Evolutionary conservation across 805 yeast species (phyloP).

Genomic region (Candida chauliodis): DNA sequence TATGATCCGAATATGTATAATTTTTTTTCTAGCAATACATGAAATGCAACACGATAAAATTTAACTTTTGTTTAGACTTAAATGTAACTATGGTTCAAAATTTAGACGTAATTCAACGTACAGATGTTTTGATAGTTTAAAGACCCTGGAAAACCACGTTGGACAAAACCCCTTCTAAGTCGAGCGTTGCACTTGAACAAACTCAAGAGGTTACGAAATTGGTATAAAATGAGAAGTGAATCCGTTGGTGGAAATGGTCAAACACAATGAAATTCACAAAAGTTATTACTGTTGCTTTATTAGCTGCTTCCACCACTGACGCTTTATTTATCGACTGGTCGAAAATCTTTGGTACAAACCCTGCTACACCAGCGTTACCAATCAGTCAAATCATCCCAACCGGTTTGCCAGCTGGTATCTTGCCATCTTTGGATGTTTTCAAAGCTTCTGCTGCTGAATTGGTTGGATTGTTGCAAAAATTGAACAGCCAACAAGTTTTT

Average conservation of each 20-base stretch:
- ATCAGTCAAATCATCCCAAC: neutral
- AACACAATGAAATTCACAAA: conserved; percentile 1
- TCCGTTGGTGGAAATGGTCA: too few species aligned
- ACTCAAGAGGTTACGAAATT: too few species aligned
- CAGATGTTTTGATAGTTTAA: too few species aligned
- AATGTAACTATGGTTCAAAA: too few species aligned
- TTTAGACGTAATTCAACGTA: too few species aligned
- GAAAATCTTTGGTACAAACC: neutral
- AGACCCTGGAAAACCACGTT: too few species aligned
- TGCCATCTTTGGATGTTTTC: neutral
- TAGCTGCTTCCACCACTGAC: neutral
- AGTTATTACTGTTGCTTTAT: neutral
- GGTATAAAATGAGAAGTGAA: too few species aligned
- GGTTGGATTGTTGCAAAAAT: neutral
- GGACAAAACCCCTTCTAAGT: too few species aligned
- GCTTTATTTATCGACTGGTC: conserved; percentile 1
- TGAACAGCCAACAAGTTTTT: neutral
- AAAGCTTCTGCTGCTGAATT: conserved; percentile 1
- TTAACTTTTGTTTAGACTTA: too few species aligned
- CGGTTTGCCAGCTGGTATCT: neutral
- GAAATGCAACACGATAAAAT: too few species aligned
- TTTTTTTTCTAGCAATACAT: conserved; percentile 26
- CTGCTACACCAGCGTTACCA: conserved; percentile 3
- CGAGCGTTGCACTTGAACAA: too few species aligned
- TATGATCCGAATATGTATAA: conserved; percentile 47